Evolutionary conservation across 805 yeast genomes (phyloP).

Genomic region (Starmerella vitae): DNA sequence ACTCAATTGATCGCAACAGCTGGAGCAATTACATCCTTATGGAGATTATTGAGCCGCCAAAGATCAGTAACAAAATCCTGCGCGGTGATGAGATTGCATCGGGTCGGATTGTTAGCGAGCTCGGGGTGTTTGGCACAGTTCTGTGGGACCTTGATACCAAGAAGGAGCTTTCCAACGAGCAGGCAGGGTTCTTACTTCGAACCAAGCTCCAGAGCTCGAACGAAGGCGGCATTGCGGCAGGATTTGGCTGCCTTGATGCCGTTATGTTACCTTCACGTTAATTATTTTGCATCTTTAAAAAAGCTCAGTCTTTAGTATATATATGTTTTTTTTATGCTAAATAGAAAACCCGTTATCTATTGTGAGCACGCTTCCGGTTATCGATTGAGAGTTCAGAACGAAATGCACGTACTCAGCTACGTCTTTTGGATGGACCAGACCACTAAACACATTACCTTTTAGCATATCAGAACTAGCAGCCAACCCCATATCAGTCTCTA

Average conservation of each 20-base stretch:
- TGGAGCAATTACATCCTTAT: constrained; percentile 89
- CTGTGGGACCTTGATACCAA: constrained; percentile 57
- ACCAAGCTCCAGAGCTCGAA: constrained; percentile 76
- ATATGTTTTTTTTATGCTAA: too few species aligned
- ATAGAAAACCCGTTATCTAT: constrained; percentile 18
- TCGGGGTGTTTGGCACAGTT: constrained; percentile 80
- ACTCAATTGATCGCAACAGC: constrained; percentile 43
- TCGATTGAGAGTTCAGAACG: constrained; percentile 7
- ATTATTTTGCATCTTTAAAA: too few species aligned
- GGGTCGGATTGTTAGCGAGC: constrained; percentile 78
- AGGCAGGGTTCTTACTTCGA: constrained; percentile 76
- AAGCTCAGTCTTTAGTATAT: too few species aligned
- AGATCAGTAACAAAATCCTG: constrained; percentile 51
- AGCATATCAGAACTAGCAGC: constrained; percentile 6
- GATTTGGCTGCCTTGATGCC: constrained; percentile 89
- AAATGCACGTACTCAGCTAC: constrained; percentile 19
- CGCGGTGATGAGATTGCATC: constrained; percentile 46
- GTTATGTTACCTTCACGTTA: constrained; percentile 19
- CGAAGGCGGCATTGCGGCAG: constrained; percentile 99
- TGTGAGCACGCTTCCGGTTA: constrained; percentile 16
- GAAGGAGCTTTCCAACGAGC: constrained; percentile 44
- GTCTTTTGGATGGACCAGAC: constrained; percentile 11
- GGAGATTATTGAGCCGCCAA: constrained; percentile 81
- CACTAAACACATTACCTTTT: constrained; percentile 10
- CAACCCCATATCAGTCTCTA: constrained; percentile 47